Percentiles rank a stretch among this genome's conserved stretches.
These are phyloP conservation scores for Martensiomyces pterosporus DNA, from an alignment of 192 early-diverging fungal species.

Conservation along the genomic window DNA sequence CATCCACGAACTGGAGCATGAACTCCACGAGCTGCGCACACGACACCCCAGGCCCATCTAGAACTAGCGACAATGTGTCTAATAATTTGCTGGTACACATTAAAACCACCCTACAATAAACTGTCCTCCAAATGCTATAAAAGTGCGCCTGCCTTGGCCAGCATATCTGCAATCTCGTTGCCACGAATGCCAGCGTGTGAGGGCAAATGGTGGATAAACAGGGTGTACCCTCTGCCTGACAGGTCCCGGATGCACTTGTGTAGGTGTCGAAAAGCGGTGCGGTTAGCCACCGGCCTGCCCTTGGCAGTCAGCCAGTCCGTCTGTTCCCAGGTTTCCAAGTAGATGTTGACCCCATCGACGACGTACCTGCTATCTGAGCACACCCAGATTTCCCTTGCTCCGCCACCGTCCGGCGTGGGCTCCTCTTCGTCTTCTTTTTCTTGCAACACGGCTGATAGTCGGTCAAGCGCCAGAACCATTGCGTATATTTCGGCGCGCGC, in stretches of 20 bases:
- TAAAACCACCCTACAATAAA: background rate
- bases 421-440: slow-evolving; percentile 4
- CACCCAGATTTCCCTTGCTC: no score
- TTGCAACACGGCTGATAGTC: background rate
- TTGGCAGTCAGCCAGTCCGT: slow-evolving; percentile 34
- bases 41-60: background rate
- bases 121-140: background rate
- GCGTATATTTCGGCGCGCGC: slow-evolving; percentile 39
- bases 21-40: slow-evolving; percentile 10
- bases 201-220: slow-evolving; percentile 44
- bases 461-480: slow-evolving; percentile 18
- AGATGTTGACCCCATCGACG: slow-evolving; percentile 40
- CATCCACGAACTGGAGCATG: slow-evolving; percentile 28
- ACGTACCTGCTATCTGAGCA: slow-evolving; percentile 46
- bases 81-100: no score
- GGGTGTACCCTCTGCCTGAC: slow-evolving; percentile 12
- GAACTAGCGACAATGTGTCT: no score
- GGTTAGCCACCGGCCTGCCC: slow-evolving; percentile 38
- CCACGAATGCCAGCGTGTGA: slow-evolving; percentile 35
- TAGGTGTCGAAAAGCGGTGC: slow-evolving; percentile 24
- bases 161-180: slow-evolving; percentile 41
- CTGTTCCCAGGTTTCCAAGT: slow-evolving; percentile 33
- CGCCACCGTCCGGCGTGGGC: no score
- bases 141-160: slow-evolving; percentile 46
- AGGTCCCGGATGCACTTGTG: slow-evolving; percentile 9